Evolutionary conservation across 2,329 filamentous ascomycete species (phyloP).

Genomic region (Botryotinia calthae): DNA sequence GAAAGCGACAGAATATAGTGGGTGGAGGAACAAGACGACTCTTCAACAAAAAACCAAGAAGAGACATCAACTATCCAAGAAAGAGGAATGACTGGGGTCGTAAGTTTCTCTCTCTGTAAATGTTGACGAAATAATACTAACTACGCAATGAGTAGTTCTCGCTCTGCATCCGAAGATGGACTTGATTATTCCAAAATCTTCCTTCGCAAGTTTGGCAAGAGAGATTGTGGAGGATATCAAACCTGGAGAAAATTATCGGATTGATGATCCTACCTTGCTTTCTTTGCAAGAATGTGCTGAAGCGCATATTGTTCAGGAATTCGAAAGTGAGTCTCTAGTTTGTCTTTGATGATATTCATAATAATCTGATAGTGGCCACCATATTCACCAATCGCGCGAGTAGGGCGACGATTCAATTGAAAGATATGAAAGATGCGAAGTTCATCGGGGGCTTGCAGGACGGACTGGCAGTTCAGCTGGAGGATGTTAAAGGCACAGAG

Average conservation of each 20-base stretch:
- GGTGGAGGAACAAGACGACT: not conserved
- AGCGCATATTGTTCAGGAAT: not conserved
- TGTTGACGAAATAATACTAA: rapidly evolving
- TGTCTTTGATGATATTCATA: not conserved
- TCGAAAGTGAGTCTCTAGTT: not conserved
- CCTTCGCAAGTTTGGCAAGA: not conserved
- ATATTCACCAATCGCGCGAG: not conserved
- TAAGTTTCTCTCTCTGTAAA: not conserved
- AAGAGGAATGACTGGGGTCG: not conserved
- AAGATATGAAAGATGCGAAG: not conserved
- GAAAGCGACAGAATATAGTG: not conserved
- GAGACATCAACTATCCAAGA: not conserved
- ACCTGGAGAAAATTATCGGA: not conserved
- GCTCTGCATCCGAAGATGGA: not conserved
- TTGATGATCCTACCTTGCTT: not conserved
- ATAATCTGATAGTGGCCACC: not conserved
- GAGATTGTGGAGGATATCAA: not conserved
- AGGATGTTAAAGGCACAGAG: not conserved
- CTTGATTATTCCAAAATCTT: not conserved
- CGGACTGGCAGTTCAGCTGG: not conserved
- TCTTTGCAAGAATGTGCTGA: not conserved
- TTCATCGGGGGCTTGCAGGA: not conserved
- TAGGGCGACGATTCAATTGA: not conserved
- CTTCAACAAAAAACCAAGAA: not conserved
- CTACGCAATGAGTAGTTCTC: not conserved